A percentile compares a stretch with the other conserved stretches of the same genome.
phyloP scores from a whole-genome alignment of 352 stramenopile genomes.

The Pythium dissimile region DNA sequence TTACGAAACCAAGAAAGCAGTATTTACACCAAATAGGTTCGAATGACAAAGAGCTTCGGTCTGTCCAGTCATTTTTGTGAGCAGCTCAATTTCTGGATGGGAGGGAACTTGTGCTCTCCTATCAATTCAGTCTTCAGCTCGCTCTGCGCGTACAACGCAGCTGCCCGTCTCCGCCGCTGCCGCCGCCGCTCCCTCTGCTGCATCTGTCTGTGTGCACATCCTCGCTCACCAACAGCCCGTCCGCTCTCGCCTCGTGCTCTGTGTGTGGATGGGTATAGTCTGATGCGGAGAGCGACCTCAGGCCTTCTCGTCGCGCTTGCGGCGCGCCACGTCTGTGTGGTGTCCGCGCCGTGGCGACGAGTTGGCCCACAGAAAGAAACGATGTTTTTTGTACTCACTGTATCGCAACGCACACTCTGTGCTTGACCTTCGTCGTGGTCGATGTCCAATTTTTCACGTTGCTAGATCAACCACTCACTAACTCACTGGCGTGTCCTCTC shows the following conservation, averaged over 20 bases:
- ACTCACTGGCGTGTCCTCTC: constrained; percentile 63
- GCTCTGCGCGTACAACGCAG: no score
- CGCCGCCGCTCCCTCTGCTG: background rate
- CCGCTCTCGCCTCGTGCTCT: constrained; percentile 24
- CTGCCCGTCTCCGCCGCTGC: no score
- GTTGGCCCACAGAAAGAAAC: background rate
- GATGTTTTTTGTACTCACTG: constrained; percentile 6
- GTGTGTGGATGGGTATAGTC: constrained; percentile 78
- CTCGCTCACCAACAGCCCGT: constrained; percentile 73
- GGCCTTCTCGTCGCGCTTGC: constrained; percentile 15
- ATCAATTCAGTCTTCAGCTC: constrained; percentile 25
- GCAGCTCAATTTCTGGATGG: no score
- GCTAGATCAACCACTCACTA: constrained; percentile 56
- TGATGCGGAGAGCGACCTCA: constrained; percentile 54
- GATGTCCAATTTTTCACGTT: constrained; percentile 87
- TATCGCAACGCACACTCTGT: constrained; percentile 85
- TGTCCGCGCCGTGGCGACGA: background rate
- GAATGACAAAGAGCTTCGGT: background rate
- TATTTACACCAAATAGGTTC: background rate
- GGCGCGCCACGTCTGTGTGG: constrained; percentile 1
- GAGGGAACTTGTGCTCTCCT: no score
- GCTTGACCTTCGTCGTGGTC: constrained; percentile 72
- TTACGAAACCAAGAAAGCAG: background rate
- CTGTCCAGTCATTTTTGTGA: constrained; percentile 9
- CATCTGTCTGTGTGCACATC: constrained; percentile 1